These are phyloP conservation scores for Serendipita sp. DNA, from an alignment of 768 basidiomycete species.

Conservation along the genomic window DNA sequence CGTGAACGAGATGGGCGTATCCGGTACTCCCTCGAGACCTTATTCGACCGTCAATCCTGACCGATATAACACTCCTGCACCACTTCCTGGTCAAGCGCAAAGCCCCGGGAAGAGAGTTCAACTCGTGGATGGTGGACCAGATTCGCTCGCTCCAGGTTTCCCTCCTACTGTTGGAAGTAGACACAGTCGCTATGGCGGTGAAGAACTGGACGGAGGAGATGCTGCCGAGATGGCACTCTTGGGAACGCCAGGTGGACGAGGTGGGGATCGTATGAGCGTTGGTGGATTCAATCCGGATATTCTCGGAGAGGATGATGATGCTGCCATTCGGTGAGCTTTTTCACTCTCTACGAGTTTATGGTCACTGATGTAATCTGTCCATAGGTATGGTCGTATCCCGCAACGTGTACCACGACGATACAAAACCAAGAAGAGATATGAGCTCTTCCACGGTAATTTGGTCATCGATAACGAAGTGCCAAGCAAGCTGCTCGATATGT, in stretches of 20 bases:
- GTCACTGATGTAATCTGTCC: neutral
- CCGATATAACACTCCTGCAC: neutral
- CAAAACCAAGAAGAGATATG: slow-evolving; percentile 88
- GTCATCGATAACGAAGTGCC: slow-evolving; percentile 84
- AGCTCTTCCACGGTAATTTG: slow-evolving; percentile 87
- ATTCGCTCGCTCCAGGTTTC: too few relatives aligned
- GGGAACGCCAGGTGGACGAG: neutral
- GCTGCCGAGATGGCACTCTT: slow-evolving; percentile 2
- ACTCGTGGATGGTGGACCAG: neutral
- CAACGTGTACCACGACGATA: slow-evolving; percentile 76
- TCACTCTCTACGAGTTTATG: neutral
- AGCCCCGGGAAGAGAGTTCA: neutral
- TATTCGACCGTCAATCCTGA: neutral
- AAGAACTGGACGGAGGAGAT: neutral
- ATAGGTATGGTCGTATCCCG: slow-evolving; percentile 73
- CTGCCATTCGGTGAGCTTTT: neutral
- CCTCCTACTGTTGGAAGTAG: neutral
- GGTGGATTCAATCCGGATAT: neutral
- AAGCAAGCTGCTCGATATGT: slow-evolving; percentile 76
- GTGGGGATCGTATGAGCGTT: neutral
- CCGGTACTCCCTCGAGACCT: neutral
- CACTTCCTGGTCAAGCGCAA: neutral
- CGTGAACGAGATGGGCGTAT: neutral
- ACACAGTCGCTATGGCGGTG: neutral
- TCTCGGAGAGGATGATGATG: neutral